Percentiles rank a stretch among this genome's conserved stretches.
Conservation (phyloP, 257 asterid species). For the Solanum piurae region DNA sequence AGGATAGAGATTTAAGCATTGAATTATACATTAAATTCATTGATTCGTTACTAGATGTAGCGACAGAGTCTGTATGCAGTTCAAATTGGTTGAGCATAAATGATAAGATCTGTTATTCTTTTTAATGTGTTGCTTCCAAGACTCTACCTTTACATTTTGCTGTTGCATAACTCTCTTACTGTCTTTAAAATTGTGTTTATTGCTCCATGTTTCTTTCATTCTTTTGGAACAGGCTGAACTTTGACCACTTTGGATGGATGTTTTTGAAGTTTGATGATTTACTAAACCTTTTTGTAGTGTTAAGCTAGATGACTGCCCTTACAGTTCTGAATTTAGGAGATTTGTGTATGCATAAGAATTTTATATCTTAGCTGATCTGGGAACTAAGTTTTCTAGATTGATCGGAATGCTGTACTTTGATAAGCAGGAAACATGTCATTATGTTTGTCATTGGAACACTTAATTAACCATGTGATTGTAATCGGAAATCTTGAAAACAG, state of each 20-base stretch:
- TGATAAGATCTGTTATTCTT: background rate
- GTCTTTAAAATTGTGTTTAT: background rate
- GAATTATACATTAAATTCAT: conserved; percentile 6
- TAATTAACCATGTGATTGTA: background rate
- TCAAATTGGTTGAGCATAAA: conserved; percentile 9
- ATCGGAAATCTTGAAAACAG: background rate
- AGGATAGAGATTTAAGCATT: conserved; percentile 23
- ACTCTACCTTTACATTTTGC: background rate
- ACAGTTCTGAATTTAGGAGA: background rate
- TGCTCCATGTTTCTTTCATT: background rate
- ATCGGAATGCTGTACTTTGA: background rate
- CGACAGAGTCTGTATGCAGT: conserved; percentile 3
- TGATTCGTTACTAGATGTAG: conserved; percentile 13
- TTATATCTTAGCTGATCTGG: background rate
- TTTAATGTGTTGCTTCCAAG: background rate
- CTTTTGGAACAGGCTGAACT: background rate
- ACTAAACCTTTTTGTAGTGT: background rate
- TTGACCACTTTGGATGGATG: background rate
- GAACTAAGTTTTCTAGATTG: background rate
- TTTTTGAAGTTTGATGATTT: background rate
- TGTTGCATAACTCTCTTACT: background rate
- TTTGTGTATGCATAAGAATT: background rate
- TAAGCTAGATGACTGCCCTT: background rate
- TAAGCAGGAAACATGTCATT: background rate
- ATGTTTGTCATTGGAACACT: background rate